These are phyloP conservation scores for Russula brevipes DNA, from an alignment of 768 basidiomycete genomes.

Conservation along the genomic window DNA sequence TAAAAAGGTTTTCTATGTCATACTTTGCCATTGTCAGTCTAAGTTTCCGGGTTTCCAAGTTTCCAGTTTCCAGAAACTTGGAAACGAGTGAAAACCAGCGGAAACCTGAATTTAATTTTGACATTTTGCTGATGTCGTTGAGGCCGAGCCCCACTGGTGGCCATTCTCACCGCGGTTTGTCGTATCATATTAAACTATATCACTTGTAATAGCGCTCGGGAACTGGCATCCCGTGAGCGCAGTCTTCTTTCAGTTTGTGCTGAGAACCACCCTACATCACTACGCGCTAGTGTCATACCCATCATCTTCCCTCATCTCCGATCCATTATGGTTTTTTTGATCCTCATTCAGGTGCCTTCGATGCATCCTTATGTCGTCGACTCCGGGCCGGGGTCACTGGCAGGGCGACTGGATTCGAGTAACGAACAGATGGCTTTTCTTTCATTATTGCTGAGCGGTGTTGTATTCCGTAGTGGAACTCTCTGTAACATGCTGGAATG, in stretches of 20 bases:
- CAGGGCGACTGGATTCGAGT: slow-evolving; percentile 68
- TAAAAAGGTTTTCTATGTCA: no score
- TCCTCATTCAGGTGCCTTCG: slow-evolving; percentile 6
- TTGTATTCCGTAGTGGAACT: no score
- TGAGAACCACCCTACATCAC: slow-evolving; percentile 16
- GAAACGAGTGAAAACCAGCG: no score
- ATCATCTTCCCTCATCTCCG: slow-evolving; percentile 20
- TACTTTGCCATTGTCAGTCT: no score
- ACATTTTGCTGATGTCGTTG: no score
- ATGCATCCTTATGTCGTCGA: slow-evolving; percentile 2
- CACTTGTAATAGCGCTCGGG: slow-evolving; percentile 15
- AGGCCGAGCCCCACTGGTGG: slow-evolving; percentile 12
- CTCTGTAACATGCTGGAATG: no score
- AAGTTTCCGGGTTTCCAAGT: no score
- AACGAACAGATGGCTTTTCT: slow-evolving; percentile 74
- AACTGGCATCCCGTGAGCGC: slow-evolving; percentile 16
- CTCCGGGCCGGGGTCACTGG: no score
- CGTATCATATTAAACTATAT: slow-evolving; percentile 23
- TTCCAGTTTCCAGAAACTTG: no score
- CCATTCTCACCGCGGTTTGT: slow-evolving; percentile 25
- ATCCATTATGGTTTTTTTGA: slow-evolving; percentile 16
- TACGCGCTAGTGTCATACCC: slow-evolving; percentile 21
- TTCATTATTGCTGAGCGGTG: slow-evolving; percentile 72
- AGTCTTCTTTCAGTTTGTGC: slow-evolving; percentile 13
- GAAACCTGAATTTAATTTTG: no score